These are phyloP conservation scores for Populus tomentosa DNA, from an alignment of 441 rosid species.

Conservation along the genomic window DNA sequence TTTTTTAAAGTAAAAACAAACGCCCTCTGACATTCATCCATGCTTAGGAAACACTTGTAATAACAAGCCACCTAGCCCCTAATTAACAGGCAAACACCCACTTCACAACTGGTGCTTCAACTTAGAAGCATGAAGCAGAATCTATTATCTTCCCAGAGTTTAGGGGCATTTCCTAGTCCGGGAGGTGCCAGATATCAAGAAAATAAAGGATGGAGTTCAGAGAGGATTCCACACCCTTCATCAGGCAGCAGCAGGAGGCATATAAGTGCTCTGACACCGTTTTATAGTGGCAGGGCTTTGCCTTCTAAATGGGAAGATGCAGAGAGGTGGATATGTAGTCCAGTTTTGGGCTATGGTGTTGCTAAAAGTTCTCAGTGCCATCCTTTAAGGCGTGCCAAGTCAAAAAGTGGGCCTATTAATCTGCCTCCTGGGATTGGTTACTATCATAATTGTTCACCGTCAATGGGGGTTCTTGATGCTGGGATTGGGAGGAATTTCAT, in stretches of 20 bases:
- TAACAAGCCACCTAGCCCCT: neutral
- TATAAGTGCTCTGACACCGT: constrained; percentile 51
- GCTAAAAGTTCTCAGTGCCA: constrained; percentile 29
- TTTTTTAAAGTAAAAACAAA: too few relatives aligned
- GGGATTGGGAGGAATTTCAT: constrained; percentile 37
- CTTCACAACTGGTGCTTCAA: neutral
- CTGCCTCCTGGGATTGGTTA: constrained; percentile 45
- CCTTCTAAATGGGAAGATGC: constrained; percentile 98
- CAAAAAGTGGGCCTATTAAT: constrained; percentile 83
- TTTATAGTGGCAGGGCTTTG: constrained; percentile 62
- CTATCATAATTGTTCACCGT: constrained; percentile 32
- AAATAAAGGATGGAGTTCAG: constrained; percentile 73
- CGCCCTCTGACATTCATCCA: neutral
- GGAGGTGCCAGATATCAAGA: constrained; percentile 43
- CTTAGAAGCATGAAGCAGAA: constrained; percentile 39
- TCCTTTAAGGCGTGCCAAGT: constrained; percentile 60
- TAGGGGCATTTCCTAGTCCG: constrained; percentile 59
- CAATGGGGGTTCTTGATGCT: constrained; percentile 38
- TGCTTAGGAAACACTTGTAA: neutral
- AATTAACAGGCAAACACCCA: constrained; percentile 17
- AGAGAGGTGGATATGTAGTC: constrained; percentile 89
- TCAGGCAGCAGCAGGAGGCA: constrained; percentile 45
- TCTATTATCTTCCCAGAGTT: constrained; percentile 38
- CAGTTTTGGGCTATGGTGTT: constrained; percentile 44
- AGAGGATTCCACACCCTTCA: constrained; percentile 64